Evolutionary conservation across 2,329 filamentous ascomycete species (phyloP).

Genomic region (Epichloe uncinata): DNA sequence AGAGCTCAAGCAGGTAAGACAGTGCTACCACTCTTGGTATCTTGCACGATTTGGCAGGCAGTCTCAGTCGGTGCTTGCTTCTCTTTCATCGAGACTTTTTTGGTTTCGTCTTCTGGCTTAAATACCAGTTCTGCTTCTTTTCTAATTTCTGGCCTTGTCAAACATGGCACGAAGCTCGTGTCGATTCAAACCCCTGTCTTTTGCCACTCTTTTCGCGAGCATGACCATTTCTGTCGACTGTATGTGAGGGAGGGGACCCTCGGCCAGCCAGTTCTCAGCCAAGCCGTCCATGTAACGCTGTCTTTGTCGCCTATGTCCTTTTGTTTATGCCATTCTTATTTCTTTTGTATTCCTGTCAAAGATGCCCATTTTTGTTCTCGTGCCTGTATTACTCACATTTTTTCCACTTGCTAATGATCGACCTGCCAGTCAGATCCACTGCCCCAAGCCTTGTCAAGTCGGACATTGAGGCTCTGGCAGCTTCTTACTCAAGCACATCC

Average conservation of each 20-base stretch:
- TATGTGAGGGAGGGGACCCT: no score
- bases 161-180: no score
- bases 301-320: not conserved
- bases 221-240: not conserved
- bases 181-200: not conserved
- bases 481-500: not conserved
- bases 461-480: not conserved
- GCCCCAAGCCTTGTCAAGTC: not conserved
- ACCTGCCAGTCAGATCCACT: not conserved
- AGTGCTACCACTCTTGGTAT: not conserved
- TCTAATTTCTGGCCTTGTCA: no score
- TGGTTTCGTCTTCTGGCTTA: no score
- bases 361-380: not conserved
- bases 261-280: no score
- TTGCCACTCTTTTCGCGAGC: not conserved
- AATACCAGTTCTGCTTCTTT: no score
- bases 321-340: not conserved
- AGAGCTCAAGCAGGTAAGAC: not conserved
- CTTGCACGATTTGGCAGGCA: no score
- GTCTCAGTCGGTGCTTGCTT: not conserved
- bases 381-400: not conserved
- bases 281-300: no score
- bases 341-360: not conserved
- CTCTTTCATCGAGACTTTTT: not conserved
- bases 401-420: not conserved